Conservation (phyloP, 2,329 filamentous ascomycete genomes). For the Verticillium klebahnii region DNA sequence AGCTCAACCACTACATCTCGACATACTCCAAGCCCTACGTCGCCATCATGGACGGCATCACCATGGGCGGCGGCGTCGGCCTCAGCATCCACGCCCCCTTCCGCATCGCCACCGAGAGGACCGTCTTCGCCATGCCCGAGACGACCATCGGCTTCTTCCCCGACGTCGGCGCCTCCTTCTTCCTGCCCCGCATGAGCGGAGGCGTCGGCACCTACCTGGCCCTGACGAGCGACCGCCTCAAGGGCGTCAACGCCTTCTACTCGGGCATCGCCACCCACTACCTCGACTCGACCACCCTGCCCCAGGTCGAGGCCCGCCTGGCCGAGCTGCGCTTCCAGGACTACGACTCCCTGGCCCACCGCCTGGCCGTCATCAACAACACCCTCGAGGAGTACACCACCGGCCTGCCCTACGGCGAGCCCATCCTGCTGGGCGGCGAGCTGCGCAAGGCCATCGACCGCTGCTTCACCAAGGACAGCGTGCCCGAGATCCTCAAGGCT, state of each 20-base stretch:
- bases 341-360: conserved; percentile 56
- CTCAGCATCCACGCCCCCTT: conserved; percentile 93
- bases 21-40: conserved; percentile 92
- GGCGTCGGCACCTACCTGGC: conserved; percentile 87
- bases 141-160: conserved; percentile 99
- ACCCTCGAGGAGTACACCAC: conserved; percentile 92
- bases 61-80: conserved; percentile 96
- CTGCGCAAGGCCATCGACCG: conserved; percentile 80
- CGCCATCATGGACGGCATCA: conserved; percentile 95
- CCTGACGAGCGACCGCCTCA: conserved; percentile 79
- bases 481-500: conserved; percentile 67
- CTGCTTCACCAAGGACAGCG: conserved; percentile 64
- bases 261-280: conserved; percentile 94
- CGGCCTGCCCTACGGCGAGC: conserved; percentile 72
- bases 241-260: conserved; percentile 83
- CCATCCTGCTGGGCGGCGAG: conserved; percentile 61
- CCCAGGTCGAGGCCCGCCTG: conserved; percentile 75
- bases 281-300: conserved; percentile 82
- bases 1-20: conserved; percentile 90
- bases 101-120: conserved; percentile 92
- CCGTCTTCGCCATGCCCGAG: conserved; percentile 96
- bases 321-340: conserved; percentile 88
- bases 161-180: conserved; percentile 94
- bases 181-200: conserved; percentile 85
- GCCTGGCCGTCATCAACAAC: conserved; percentile 70